Evolutionary conservation across 1,284 basidiomycete species (phyloP), one percentile per base, ranked within the genome.

Genomic region (Singerocomus inundabilis): DNA sequence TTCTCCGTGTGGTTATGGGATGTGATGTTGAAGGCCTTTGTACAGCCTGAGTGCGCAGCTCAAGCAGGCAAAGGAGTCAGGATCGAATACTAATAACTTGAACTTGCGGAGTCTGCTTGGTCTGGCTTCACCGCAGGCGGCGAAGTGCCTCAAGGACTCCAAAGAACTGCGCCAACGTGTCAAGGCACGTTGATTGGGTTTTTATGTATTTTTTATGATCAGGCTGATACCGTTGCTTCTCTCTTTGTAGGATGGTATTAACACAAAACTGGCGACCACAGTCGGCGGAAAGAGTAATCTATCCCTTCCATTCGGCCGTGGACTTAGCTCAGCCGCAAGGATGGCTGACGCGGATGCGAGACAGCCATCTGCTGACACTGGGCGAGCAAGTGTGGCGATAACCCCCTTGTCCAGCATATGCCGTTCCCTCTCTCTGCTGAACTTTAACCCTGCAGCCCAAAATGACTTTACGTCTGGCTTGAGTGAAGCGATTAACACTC

Each of bases 1-100:
- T 18, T 7, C 21, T n/a, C 6, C 5, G 6, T 21, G 12, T 9
- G 35, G n/a, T 13, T 15, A 8, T 25, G 11, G 37, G 16, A 9
- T 28, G 34, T 8, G 3, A 31, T 5, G 2, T 36, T 55, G 29
- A 12, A 5, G 21, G 25, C 26, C 1, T 15, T 6, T 24, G 5
- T 7, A 4, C 30, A 59, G 58, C n/a, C 48, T 59, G 12, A 49
- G 52, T 8, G 5, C 47, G 6, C 56, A 12, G 3, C 33, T 59
- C 6, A 39, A 42, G 25, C n/a, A 38, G 25, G 26, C 15, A 1
- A 3, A 11, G 2, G 24, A 24, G 21, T 31, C 34, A 5, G 35
- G 44, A 32, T 34, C 44, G 5, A 48, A 9, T 0, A 31, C 21
- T 21, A 21, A 21, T 21, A 21, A 6, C 13, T 21, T 1, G 5